Conservation (phyloP, 2,329 filamentous ascomycete genomes). For the Calonectria henricotiae region DNA sequence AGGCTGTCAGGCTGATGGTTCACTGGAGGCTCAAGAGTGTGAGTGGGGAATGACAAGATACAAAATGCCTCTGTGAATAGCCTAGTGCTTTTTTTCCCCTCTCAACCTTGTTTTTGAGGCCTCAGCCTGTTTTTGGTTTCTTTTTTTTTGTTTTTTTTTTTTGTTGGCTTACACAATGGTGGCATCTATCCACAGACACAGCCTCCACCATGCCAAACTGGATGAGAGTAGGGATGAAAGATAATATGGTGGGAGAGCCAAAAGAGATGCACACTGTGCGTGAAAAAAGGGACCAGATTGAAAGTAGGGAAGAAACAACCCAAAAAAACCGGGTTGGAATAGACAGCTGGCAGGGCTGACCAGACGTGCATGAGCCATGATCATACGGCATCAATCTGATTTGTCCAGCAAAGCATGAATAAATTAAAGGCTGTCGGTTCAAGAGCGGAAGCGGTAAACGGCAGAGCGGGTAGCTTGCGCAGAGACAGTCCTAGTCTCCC, state of each 20-base stretch:
- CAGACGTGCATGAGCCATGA: conserved; percentile 24
- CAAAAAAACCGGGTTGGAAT: background rate
- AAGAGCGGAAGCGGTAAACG: conserved; percentile 17
- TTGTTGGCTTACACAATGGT: conserved; percentile 9
- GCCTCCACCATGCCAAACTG: conserved; percentile 31
- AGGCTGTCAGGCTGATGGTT: conserved; percentile 14
- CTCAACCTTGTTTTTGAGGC: conserved; percentile 43
- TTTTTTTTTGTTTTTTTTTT: background rate
- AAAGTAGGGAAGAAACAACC: background rate
- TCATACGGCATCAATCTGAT: conserved; percentile 26
- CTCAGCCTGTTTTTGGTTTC: background rate
- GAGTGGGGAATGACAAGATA: conserved; percentile 38
- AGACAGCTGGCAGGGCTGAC: conserved; percentile 20
- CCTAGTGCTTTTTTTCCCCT: conserved; percentile 38
- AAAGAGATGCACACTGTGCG: conserved; percentile 43
- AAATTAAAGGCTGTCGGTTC: background rate
- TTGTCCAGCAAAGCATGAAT: conserved; percentile 31
- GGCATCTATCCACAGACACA: conserved; percentile 37
- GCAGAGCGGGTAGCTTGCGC: background rate
- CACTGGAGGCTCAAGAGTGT: conserved; percentile 34
- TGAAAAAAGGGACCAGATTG: background rate
- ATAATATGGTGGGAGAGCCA: conserved; percentile 15
- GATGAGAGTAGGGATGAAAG: background rate
- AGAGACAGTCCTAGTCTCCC: background rate
- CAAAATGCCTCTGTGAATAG: conserved; percentile 28